Conservation (phyloP, 257 asterid genomes). For the Rhazya stricta region DNA sequence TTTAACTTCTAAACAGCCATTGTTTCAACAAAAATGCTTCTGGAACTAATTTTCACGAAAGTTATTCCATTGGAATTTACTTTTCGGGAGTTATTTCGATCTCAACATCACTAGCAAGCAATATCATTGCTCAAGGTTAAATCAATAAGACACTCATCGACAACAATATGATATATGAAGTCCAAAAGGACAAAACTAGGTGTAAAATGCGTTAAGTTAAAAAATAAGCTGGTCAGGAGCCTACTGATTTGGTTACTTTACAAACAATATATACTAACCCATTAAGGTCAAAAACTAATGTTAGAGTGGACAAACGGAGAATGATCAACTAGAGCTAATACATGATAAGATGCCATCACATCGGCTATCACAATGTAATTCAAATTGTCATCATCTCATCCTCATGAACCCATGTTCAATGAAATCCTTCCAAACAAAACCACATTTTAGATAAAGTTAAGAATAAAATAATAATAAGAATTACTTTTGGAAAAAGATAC, state of each 20-base stretch:
- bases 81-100: not conserved
- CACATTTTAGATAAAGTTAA: too few relatives aligned
- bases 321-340: conserved; percentile 76
- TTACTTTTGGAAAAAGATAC: too few relatives aligned
- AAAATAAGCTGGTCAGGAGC: too few relatives aligned
- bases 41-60: not conserved
- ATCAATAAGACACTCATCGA: not conserved
- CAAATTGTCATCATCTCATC: too few relatives aligned
- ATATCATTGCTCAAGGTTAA: not conserved
- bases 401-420: too few relatives aligned
- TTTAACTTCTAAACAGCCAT: not conserved
- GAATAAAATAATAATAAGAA: too few relatives aligned
- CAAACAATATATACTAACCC: too few relatives aligned
- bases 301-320: too few relatives aligned
- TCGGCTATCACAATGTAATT: conserved; percentile 45
- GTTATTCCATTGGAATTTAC: not conserved
- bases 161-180: not conserved
- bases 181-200: not conserved
- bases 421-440: too few relatives aligned
- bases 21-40: not conserved
- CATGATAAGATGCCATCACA: conserved; percentile 48
- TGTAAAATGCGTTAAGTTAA: too few relatives aligned
- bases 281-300: too few relatives aligned
- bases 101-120: not conserved
- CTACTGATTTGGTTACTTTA: too few relatives aligned